phyloP scores from a whole-genome alignment of 306 rosid species.

The Quercus engelmannii region DNA sequence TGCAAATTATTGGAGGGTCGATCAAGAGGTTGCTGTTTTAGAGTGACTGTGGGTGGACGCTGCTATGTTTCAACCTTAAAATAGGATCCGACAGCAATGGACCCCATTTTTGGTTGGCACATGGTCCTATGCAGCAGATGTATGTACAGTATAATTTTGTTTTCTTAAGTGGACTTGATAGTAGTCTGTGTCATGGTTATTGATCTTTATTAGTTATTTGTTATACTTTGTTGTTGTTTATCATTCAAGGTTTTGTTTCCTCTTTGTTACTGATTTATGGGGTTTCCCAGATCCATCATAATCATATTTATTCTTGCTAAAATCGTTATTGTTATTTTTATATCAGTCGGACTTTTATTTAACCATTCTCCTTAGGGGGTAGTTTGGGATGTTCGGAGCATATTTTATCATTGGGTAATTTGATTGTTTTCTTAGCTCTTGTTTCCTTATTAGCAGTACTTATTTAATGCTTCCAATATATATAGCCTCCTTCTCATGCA shows the following conservation, averaged over 20 bases:
- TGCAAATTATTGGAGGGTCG: slow-evolving; percentile 97
- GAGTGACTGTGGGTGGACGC: slow-evolving; percentile 49
- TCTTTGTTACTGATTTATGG: slow-evolving; percentile 53
- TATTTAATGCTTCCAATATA: too few species aligned
- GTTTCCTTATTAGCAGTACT: not conserved
- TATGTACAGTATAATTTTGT: slow-evolving; percentile 86
- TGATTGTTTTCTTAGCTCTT: not conserved
- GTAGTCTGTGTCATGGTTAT: slow-evolving; percentile 45
- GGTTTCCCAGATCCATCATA: slow-evolving; percentile 44
- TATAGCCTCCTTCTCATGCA: too few species aligned
- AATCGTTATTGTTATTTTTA: not conserved
- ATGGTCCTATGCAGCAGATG: slow-evolving; percentile 39
- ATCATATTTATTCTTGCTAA: slow-evolving; percentile 16
- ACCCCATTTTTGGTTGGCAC: slow-evolving; percentile 44
- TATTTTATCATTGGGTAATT: not conserved
- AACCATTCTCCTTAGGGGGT: not conserved
- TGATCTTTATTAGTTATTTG: slow-evolving; percentile 41
- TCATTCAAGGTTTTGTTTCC: slow-evolving; percentile 55
- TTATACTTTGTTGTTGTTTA: slow-evolving; percentile 45
- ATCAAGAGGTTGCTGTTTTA: slow-evolving; percentile 86
- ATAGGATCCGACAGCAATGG: slow-evolving; percentile 32
- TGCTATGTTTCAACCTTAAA: slow-evolving; percentile 30
- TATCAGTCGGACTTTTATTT: too few species aligned
- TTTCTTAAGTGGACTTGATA: slow-evolving; percentile 40
- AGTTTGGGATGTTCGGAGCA: not conserved